Base-by-base conservation (phyloP, 306 rosid genomes). In the Corylus heterophylla region DNA sequence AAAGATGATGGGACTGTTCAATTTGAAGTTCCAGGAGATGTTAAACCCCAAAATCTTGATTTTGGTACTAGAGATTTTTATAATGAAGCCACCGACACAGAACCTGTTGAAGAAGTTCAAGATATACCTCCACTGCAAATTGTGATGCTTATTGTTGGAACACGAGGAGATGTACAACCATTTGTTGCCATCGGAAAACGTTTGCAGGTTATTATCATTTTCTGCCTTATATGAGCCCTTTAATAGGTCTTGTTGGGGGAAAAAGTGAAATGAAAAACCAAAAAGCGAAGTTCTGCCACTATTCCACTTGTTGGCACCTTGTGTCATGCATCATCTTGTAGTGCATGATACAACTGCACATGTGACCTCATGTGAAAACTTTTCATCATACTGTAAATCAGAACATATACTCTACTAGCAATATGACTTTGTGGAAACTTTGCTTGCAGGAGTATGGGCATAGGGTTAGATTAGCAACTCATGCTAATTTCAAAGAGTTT, bases 111-210 rank as follows among this genome's bases (percentile, higher is more conserved):
- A 12, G 83, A 69, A 72, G 78, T 12, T 73, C 81, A 79, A 66
- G 78, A 84, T 78, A 72, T 89, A 77, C 91, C 52, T 51, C 97
- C 92, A 1, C 80, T 86, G 83, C 92, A 92, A 84, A 91, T 95
- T 87, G 98, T 86, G 69, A 92, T 95, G 92, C 96, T 95, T 82
- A 91, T 95, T 82, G 98, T 92, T 44, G 98, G 98, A 42, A 95
- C 98, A 54, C 85, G 89, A 71, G 98, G 98, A 83, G 98, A 95
- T 84, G 97, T 95, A 48, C 98, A 95, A 52, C 98, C 98, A 61
- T 95, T 95, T 85, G 84, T 90, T 85, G 97, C 98, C 76, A 92
- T 95, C 50, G 98, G 97, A 76, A 92, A 89, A 71, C 89, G 86
- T 79, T 88, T 95, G 78, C 97, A 95, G 98, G 97, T 95, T 56